Evolutionary conservation across 169 alveolate species (phyloP).

Genomic region (Plasmodium falciparum): DNA sequence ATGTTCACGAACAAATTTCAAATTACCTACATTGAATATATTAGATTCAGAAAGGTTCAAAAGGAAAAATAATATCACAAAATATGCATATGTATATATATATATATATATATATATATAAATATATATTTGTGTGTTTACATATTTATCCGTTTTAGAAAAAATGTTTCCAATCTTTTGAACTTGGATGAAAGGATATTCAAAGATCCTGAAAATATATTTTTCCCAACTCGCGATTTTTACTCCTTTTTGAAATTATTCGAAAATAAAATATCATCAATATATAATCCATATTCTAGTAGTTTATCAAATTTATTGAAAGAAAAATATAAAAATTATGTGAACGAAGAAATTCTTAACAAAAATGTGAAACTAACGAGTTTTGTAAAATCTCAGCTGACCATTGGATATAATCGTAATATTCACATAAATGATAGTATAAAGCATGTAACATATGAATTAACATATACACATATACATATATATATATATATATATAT

Average conservation of each 20-base stretch:
- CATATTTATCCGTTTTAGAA: slow-evolving; percentile 12
- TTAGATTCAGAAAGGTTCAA: slow-evolving; percentile 69
- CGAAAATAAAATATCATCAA: slow-evolving; percentile 4
- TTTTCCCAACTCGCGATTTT: slow-evolving; percentile 63
- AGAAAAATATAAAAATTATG: slow-evolving; percentile 46
- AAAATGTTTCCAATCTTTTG: slow-evolving; percentile 39
- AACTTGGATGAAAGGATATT: slow-evolving; percentile 73
- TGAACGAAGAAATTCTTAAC: slow-evolving; percentile 47
- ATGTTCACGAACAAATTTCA: slow-evolving; percentile 4
- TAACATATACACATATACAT: too few relatives aligned
- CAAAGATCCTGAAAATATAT: slow-evolving; percentile 70
- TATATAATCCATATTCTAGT: slow-evolving; percentile 37
- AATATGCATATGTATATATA: neutral
- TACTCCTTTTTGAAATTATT: slow-evolving; percentile 34
- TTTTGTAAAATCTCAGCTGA: slow-evolving; percentile 21
- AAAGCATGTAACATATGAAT: too few relatives aligned
- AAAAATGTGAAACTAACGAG: slow-evolving; percentile 33
- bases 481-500: slow-evolving; percentile 1
- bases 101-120: slow-evolving; percentile 5
- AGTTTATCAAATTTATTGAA: slow-evolving; percentile 38
- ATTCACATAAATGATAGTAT: neutral
- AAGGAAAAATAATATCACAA: neutral
- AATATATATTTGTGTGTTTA: slow-evolving; percentile 1
- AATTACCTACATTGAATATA: slow-evolving; percentile 63
- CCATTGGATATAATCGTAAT: slow-evolving; percentile 60